Percentiles rank a stretch among this genome's conserved stretches.
Evolutionary conservation across 176 grass and related monocot species (phyloP).

Genomic region (Oryza nivara): DNA sequence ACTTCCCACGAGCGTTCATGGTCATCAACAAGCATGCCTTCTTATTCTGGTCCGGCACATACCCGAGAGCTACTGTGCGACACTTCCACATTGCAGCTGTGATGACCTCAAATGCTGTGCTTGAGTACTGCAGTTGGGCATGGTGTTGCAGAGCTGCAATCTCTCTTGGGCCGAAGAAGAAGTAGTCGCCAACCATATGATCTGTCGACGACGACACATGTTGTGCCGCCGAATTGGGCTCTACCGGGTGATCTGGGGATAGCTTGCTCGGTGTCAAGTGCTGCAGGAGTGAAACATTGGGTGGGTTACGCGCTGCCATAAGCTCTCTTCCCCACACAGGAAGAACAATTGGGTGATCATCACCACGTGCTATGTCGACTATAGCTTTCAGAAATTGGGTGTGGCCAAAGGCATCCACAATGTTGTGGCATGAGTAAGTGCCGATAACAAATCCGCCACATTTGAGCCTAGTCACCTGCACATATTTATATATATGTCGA

Average conservation of each 20-base stretch:
- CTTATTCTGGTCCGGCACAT: background rate
- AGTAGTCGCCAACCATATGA: background rate
- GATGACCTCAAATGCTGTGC: background rate
- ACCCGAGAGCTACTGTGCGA: background rate
- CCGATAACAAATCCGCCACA: background rate
- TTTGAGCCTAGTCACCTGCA: background rate
- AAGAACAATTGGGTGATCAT: background rate
- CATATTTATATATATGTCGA: background rate
- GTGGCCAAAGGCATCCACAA: background rate
- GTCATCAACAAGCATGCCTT: background rate
- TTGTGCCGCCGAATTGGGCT: no score
- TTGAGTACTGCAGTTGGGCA: background rate
- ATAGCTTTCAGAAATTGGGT: background rate
- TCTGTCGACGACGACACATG: background rate
- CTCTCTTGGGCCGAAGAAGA: background rate
- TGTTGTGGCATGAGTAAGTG: background rate
- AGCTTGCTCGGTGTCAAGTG: no score
- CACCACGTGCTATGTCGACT: background rate
- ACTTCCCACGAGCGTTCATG: background rate
- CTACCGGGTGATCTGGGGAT: no score
- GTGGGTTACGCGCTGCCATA: background rate
- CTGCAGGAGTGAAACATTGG: background rate
- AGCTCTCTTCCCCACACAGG: background rate
- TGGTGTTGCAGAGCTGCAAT: background rate
- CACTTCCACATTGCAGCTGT: slow-evolving; percentile 9